Evolutionary conservation across 2,329 filamentous ascomycete genomes (phyloP).

Genomic region (Neurospora sp.): DNA sequence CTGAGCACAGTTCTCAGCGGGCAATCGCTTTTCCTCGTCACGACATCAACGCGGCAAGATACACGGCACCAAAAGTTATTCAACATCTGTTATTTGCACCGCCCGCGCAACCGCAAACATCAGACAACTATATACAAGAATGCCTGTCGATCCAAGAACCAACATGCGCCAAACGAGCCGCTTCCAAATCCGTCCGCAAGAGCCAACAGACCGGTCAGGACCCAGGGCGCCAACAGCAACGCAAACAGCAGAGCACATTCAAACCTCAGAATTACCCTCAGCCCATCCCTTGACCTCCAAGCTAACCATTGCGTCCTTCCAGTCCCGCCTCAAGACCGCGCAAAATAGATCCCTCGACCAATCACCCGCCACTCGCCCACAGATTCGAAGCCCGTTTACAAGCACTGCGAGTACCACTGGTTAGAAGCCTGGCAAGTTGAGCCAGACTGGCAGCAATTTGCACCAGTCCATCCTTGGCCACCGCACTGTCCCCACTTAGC

Average conservation of each 20-base stretch:
- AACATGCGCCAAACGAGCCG: not conserved
- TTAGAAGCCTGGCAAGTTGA: conserved; percentile 22
- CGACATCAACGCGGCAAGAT: not conserved
- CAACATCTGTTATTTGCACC: not conserved
- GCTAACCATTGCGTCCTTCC: not conserved
- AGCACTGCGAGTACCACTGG: conserved; percentile 23
- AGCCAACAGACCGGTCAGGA: not conserved
- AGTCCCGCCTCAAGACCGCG: not conserved
- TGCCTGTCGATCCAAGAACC: not conserved
- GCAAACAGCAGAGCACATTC: not conserved
- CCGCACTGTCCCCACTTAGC: conserved; percentile 25
- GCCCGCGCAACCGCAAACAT: fast-evolving
- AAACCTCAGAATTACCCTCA: not conserved
- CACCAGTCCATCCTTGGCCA: conserved; percentile 22
- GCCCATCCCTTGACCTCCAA: not conserved
- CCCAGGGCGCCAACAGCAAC: not conserved
- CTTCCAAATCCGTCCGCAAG: not conserved
- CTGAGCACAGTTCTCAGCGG: not conserved
- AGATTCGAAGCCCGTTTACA: conserved; percentile 6
- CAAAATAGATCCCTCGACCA: not conserved
- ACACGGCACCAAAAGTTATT: too few species aligned
- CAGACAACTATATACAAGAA: not conserved
- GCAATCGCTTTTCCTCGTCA: not conserved
- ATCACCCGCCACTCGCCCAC: not conserved
- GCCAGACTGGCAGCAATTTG: conserved; percentile 24